Percentiles rank a stretch among this genome's conserved stretches.
Conservation (phyloP, 129 eudicot species). For the Lactuca sativa region DNA sequence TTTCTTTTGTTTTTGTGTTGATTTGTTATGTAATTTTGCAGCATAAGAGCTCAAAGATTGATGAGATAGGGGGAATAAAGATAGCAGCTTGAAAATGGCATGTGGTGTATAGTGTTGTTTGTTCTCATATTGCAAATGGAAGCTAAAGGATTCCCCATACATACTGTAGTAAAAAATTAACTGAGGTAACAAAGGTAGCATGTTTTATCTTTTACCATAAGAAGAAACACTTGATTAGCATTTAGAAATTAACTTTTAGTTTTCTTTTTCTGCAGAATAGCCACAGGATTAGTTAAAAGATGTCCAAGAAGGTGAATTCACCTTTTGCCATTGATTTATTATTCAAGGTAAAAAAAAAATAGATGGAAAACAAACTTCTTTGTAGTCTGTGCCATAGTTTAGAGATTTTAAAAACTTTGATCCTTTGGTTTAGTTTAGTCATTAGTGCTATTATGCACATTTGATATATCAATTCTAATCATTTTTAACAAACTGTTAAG, state of each 20-base stretch:
- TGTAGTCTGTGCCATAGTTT: slow-evolving; percentile 28
- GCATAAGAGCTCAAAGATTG: slow-evolving; percentile 90
- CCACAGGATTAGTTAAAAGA: slow-evolving; percentile 35
- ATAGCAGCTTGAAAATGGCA: slow-evolving; percentile 67
- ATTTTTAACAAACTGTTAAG: not conserved
- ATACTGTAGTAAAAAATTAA: slow-evolving; percentile 37
- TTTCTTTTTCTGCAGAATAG: slow-evolving; percentile 36
- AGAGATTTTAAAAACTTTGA: slow-evolving; percentile 6
- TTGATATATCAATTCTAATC: not conserved
- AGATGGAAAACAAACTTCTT: slow-evolving; percentile 23
- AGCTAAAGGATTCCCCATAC: slow-evolving; percentile 36
- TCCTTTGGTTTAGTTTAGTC: slow-evolving; percentile 8
- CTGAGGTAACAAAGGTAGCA: slow-evolving; percentile 39
- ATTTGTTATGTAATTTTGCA: slow-evolving; percentile 34
- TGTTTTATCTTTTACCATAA: not conserved
- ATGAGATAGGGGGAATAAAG: slow-evolving; percentile 78
- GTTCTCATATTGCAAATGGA: slow-evolving; percentile 45
- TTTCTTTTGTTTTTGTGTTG: not conserved
- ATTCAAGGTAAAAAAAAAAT: slow-evolving; percentile 24
- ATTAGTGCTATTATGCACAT: not conserved
- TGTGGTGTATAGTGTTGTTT: slow-evolving; percentile 40
- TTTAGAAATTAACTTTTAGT: not conserved
- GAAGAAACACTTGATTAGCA: not conserved
- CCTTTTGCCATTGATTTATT: slow-evolving; percentile 22
- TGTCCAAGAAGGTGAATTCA: slow-evolving; percentile 48